Evolutionary conservation across 2,329 filamentous ascomycete species (phyloP).

Genomic region (Rutstroemia sp.): DNA sequence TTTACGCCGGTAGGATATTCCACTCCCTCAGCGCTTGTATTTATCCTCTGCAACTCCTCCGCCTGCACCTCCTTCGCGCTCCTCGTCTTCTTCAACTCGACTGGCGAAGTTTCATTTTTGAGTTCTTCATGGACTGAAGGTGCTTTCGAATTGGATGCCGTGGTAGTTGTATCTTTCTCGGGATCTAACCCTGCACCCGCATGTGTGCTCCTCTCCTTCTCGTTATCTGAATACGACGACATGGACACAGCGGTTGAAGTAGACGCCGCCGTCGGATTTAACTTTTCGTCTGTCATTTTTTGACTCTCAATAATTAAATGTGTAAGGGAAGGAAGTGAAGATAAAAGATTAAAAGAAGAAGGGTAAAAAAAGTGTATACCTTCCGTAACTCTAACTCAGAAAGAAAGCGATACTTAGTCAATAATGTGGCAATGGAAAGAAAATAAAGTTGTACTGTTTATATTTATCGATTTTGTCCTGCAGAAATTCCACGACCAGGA

Average conservation of each 20-base stretch:
- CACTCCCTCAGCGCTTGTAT: conserved; percentile 23
- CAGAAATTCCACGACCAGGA: too few species aligned
- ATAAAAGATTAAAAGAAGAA: not conserved
- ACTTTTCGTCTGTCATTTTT: not conserved
- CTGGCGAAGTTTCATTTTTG: not conserved
- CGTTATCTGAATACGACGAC: too few species aligned
- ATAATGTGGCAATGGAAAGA: too few species aligned
- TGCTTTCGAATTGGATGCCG: not conserved
- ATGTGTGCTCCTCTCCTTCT: too few species aligned
- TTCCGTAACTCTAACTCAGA: too few species aligned
- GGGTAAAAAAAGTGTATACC: not conserved
- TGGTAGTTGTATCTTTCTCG: too few species aligned
- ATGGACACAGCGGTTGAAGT: not conserved
- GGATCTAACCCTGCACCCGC: too few species aligned
- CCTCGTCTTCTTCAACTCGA: conserved; percentile 3
- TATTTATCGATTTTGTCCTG: too few species aligned
- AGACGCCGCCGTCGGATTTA: not conserved
- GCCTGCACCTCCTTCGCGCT: conserved; percentile 11
- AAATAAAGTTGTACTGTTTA: too few species aligned
- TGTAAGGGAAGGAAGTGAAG: too few species aligned
- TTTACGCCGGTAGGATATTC: conserved; percentile 27
- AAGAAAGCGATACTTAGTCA: too few species aligned
- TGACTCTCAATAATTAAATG: too few species aligned
- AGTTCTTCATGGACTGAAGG: not conserved
- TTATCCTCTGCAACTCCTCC: conserved; percentile 20